Base-by-base conservation (phyloP, 371 early-diverging fungal species). In the Rhizopus microsporus region DNA sequence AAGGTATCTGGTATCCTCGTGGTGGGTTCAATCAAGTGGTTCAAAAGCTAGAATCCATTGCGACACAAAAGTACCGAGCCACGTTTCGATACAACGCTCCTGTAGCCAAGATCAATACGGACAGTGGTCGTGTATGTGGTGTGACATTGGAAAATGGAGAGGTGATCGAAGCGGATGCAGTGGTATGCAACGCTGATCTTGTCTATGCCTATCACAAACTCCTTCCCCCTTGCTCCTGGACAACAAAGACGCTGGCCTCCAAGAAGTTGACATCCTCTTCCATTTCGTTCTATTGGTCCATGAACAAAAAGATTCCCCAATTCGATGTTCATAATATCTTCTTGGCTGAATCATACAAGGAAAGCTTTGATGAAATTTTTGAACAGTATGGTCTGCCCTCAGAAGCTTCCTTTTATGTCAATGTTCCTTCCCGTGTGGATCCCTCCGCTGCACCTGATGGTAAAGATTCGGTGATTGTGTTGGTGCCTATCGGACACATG, bases 241-340 rank as follows among this genome's bases (percentile, higher is more conserved):
- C 74, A 30, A 60, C 51, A 35, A 69, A 69, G 5, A 62, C 75
- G 2, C 37, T 72, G 30, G 75, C 71, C 5, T 60, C 66, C 45
- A 74, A 80, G 57, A 81, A 82, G 45, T 55, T 77, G 12, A 84
- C 87, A 6, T 85, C 81, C 12, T 84, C 84, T 2, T 80, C 83
- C 3, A 78, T 87, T 51, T 75, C 75, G 2, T 84, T 87, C 49
- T 87, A 87, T 60, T 87, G 87, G 85, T 82, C 82, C 34, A 54
- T 87, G 59, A 66, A 72, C 8, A 62, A 59, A 31, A 74, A 66
- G 39, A 61, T 87, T 7, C 64, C 72, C 13, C 67, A 74, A 45
- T 56, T 87, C 17, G 79, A 82, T 50, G 83, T 79, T 0, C 87
- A 87, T 72, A 87, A 84, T 53, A 78, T 87, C 30, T 87, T 85